Evolutionary conservation across 108 stramenopile genomes (phyloP).

Genomic region (Schizochytrium sp.): DNA sequence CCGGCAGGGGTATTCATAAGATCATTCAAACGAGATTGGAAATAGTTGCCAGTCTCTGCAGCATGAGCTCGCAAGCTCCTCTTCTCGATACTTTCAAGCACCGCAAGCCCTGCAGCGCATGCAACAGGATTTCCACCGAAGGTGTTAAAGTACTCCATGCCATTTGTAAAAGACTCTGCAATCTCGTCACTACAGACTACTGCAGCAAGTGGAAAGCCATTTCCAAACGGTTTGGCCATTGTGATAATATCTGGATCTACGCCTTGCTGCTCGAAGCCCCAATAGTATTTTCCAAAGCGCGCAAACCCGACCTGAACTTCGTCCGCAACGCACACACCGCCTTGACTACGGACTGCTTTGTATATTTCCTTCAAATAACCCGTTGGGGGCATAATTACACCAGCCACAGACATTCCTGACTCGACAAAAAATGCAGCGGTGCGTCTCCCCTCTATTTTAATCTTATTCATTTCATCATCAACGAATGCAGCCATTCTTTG

Average conservation of each 20-base stretch:
- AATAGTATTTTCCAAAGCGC: constrained; percentile 85
- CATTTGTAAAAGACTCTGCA: constrained; percentile 86
- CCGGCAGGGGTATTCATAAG: constrained; percentile 63
- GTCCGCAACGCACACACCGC: constrained; percentile 95
- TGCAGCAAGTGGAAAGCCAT: constrained; percentile 94
- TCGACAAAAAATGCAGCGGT: constrained; percentile 89
- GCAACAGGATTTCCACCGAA: constrained; percentile 94
- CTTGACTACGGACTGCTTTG: constrained; percentile 82
- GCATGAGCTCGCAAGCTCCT: constrained; percentile 87
- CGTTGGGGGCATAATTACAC: constrained; percentile 86
- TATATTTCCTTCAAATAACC: constrained; percentile 81
- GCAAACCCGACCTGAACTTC: constrained; percentile 98
- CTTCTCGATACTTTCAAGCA: constrained; percentile 83
- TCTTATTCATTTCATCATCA: constrained; percentile 44
- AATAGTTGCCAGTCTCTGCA: constrained; percentile 79
- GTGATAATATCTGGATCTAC: constrained; percentile 97
- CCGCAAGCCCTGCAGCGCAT: constrained; percentile 86
- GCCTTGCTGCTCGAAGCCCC: constrained; percentile 90
- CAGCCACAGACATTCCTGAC: constrained; percentile 89
- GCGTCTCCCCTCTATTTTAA: constrained; percentile 66
- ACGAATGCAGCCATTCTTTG: constrained; percentile 63
- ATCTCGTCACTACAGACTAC: constrained; percentile 83
- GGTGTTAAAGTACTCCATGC: constrained; percentile 96
- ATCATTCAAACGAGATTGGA: constrained; percentile 72
- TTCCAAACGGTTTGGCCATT: constrained; percentile 95